A percentile compares a stretch with the other conserved stretches of the same genome.
Conservation (phyloP, 2,329 filamentous ascomycete species). For the Coniochaeta sp. region DNA sequence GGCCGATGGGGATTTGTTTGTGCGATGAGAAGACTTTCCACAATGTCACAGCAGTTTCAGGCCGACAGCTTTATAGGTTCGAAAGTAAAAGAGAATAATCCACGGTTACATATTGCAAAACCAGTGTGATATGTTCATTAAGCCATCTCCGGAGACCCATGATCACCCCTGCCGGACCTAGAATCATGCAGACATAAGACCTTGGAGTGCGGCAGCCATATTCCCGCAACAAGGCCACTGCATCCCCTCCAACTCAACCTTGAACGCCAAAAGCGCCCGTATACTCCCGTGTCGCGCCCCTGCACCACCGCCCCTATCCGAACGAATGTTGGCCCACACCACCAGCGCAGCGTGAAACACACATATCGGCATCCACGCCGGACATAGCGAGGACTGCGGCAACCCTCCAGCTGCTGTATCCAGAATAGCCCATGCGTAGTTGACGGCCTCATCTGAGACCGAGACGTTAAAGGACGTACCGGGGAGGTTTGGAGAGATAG, state of each 20-base stretch:
- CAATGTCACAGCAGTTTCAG: too few relatives aligned
- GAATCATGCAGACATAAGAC: not conserved
- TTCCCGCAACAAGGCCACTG: not conserved
- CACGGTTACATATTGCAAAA: too few relatives aligned
- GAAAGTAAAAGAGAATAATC: too few relatives aligned
- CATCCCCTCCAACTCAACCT: not conserved
- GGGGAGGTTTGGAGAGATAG: not conserved
- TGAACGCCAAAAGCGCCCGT: not conserved
- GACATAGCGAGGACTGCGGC: not conserved
- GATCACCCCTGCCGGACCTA: too few relatives aligned
- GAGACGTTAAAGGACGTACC: not conserved
- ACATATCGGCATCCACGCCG: not conserved
- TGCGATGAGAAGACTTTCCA: too few relatives aligned
- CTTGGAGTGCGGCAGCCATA: not conserved
- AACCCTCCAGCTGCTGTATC: not conserved
- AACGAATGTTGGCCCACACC: not conserved
- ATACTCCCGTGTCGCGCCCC: not conserved
- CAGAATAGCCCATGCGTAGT: not conserved
- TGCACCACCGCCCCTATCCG: not conserved
- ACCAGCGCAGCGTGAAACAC: not conserved
- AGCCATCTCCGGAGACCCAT: too few relatives aligned
- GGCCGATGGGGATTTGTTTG: too few relatives aligned
- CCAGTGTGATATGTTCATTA: too few relatives aligned
- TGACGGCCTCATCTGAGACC: not conserved
- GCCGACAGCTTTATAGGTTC: too few relatives aligned